Percentiles rank a stretch among this genome's conserved stretches.
Evolutionary conservation across 1,284 basidiomycete genomes (phyloP).

Genomic region (Dichomitus squalens): DNA sequence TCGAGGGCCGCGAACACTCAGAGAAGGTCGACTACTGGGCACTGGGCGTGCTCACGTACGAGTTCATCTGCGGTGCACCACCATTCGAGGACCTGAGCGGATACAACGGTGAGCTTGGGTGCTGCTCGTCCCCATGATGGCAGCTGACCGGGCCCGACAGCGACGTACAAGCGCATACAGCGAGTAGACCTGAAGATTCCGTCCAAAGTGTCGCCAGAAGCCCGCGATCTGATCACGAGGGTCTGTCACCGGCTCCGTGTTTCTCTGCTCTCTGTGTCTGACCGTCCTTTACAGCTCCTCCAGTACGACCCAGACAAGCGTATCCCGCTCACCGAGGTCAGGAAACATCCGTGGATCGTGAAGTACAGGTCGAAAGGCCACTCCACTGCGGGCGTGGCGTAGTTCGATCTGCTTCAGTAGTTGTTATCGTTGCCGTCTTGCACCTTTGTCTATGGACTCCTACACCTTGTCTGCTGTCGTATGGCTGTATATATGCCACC

Average conservation of each 20-base stretch:
- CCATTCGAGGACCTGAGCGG: slow-evolving; percentile 92
- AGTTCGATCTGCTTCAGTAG: neutral
- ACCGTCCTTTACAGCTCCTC: slow-evolving; percentile 65
- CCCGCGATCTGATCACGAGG: slow-evolving; percentile 64
- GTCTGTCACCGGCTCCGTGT: slow-evolving; percentile 37
- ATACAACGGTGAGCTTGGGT: slow-evolving; percentile 61
- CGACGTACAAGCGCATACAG: slow-evolving; percentile 86
- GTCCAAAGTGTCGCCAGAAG: slow-evolving; percentile 61
- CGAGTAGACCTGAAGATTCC: slow-evolving; percentile 85
- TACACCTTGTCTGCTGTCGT: slow-evolving; percentile 1
- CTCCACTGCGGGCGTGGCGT: slow-evolving; percentile 22
- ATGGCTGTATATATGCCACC: neutral
- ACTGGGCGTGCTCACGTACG: slow-evolving; percentile 93
- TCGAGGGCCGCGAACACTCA: slow-evolving; percentile 85
- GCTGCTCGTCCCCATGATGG: neutral
- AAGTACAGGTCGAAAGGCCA: slow-evolving; percentile 61
- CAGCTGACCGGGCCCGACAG: slow-evolving; percentile 40
- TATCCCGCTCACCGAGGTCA: slow-evolving; percentile 80
- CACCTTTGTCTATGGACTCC: slow-evolving; percentile 12
- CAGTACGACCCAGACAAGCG: slow-evolving; percentile 86
- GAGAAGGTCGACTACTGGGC: slow-evolving; percentile 98
- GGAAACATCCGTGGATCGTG: slow-evolving; percentile 91
- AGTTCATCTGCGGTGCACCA: slow-evolving; percentile 90
- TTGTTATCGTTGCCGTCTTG: neutral
- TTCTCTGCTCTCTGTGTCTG: neutral